phyloP scores from a whole-genome alignment of 805 yeast genomes.

The Ogataea zsoltii region DNA sequence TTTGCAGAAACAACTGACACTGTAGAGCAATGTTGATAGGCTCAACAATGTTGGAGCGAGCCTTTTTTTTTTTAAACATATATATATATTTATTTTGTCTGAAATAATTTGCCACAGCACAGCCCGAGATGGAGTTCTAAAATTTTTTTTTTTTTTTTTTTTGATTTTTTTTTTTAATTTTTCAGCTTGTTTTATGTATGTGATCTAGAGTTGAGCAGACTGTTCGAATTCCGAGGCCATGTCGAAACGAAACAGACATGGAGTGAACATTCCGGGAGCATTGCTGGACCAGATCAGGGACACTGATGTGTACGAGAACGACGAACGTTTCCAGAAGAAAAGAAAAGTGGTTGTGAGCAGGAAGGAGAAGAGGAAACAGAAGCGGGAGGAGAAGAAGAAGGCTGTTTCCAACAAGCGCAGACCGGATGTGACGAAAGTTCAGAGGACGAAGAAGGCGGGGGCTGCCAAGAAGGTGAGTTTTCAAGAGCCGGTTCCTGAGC shows the following conservation, averaged over 20 bases:
- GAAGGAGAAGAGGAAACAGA: constrained; percentile 41
- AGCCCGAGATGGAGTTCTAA: not conserved
- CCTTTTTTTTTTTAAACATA: not conserved
- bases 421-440: too few relatives aligned
- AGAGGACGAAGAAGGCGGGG: constrained; percentile 1
- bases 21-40: too few relatives aligned
- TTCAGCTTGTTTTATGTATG: too few relatives aligned
- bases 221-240: not conserved
- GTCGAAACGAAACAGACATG: constrained; percentile 30
- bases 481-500: too few relatives aligned
- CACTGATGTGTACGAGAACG: constrained; percentile 36
- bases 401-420: too few relatives aligned
- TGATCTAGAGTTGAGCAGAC: too few relatives aligned
- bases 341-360: constrained; percentile 32
- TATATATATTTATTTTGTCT: not conserved
- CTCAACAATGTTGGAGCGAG: not conserved
- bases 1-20: too few relatives aligned
- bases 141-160: not conserved
- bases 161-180: not conserved
- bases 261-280: constrained; percentile 44
- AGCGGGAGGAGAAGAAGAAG: constrained; percentile 35
- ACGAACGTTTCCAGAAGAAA: constrained; percentile 30
- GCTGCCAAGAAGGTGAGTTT: constrained; percentile 17
- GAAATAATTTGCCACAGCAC: not conserved
- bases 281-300: constrained; percentile 42